Conservation (phyloP, 805 yeast genomes). For the Clavispora asparagi region DNA sequence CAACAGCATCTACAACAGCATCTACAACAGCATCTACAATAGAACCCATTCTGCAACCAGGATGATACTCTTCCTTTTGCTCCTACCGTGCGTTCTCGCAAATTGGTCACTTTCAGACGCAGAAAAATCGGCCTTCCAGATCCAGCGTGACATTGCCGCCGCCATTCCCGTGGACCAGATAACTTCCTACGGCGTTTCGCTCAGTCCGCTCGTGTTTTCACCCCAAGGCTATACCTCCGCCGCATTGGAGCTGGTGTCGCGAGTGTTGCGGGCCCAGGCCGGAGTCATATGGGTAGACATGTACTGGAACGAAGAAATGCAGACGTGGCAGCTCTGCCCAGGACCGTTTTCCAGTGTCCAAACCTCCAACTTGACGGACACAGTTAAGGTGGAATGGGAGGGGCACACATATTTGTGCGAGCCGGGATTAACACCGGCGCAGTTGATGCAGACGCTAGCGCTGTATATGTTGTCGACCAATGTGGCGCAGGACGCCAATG, state of each 20-base stretch:
- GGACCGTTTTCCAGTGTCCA: slow-evolving; percentile 31
- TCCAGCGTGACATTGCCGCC: slow-evolving; percentile 33
- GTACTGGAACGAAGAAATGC: slow-evolving; percentile 46
- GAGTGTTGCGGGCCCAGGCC: slow-evolving; percentile 14
- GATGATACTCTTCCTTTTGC: too few species aligned
- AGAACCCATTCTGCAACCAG: background rate
- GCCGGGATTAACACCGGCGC: slow-evolving; percentile 20
- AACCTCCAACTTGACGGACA: slow-evolving; percentile 12
- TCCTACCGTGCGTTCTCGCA: background rate
- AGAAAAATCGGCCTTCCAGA: slow-evolving; percentile 17
- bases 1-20: too few species aligned
- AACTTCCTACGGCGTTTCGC: slow-evolving; percentile 27
- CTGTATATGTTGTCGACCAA: slow-evolving; percentile 22
- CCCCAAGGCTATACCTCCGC: slow-evolving; percentile 21
- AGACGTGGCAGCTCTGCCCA: slow-evolving; percentile 54
- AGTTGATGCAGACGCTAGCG: slow-evolving; percentile 17
- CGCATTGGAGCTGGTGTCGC: slow-evolving; percentile 4
- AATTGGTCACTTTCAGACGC: slow-evolving; percentile 1
- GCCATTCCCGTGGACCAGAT: slow-evolving; percentile 30
- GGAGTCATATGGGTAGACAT: slow-evolving; percentile 33
- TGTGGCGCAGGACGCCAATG: slow-evolving; percentile 28
- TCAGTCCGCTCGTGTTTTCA: slow-evolving; percentile 25
- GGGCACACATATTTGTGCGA: slow-evolving; percentile 23
- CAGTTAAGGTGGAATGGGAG: slow-evolving; percentile 22
- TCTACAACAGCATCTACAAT: background rate